Base-by-base conservation (phyloP, 345 rosid species). In the Atalantia buxifolia region DNA sequence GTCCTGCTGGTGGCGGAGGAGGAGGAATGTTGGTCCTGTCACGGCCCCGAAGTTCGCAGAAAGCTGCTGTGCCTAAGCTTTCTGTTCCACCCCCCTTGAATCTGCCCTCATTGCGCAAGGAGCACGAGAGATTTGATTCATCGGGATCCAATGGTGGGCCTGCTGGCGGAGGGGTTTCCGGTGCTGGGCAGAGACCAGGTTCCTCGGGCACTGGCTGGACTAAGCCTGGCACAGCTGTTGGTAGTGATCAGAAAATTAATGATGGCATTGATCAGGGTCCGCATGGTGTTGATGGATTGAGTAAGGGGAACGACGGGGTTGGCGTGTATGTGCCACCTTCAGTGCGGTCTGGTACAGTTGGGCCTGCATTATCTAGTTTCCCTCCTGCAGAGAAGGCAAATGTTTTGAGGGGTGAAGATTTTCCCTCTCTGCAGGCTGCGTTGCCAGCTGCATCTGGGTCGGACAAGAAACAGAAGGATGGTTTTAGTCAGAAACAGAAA, bases 81-180 rank as follows among this genome's bases (percentile, higher is more conserved):
- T 92, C 98, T 72, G 95, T 96, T 82, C 99, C 99, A 83, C 98
- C 97, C 92, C 99, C 99, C 87, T 81, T 97, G 98, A 97, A 97
- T 87, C 85, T 97, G 77, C 99, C 99, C 0, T 94, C 98, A 0
- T 79, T 94, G 86, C 81, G 98, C 72, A 96, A 93, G 78, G 99
- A 97, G 85, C 98, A 92, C 69, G 98, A 90, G 84, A 77, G 90
- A 69, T 91, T 90, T 76, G 99, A 97, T 88, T 81, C 92, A 0
- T 79, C 85, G 80, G 95, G 95, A 66, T 73, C 91, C 0, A 83
- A 90, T n/a, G 86, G 90, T 42, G 90, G 91, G 66, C 82, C 84
- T 66, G 84, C 93, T 42, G 93, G 88, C 56, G 93, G 95, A 53
- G 97, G 93, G 31, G 81, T 86, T 45, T 72, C 93, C 0, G 98